Evolutionary conservation across 2,329 filamentous ascomycete species (phyloP), one percentile per base, ranked within the genome.

Genomic region (Trichoderma gracile): DNA sequence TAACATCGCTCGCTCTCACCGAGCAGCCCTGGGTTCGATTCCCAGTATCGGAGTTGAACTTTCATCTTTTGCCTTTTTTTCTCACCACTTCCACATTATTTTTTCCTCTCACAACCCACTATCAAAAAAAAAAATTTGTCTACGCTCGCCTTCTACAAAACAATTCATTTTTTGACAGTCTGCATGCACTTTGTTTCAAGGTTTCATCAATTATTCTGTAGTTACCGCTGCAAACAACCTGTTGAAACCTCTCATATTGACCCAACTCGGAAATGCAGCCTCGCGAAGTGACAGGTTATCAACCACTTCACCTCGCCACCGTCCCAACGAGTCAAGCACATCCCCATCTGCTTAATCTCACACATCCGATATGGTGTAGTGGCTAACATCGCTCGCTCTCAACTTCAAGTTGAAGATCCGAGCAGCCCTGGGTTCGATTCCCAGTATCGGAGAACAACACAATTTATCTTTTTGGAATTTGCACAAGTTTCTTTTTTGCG

Each of bases 371-470:
- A 74, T 74, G 73, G 73, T 74, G 72, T 74, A 74, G 72, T 73
- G 73, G 73, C 72, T 74, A 74, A 74, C 73, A 74, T 74, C 73
- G 73, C 72, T 74, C 73, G 72, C 72, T 74, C 73, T 75, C 72
- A 74, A 64, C 53, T 63, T 46, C 5, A 38, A 43, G 45, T 65
- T 61, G 43, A 47, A 59, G 56, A 49, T 55, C 73, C 72, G 73
- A 73, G 72, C 72, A 74, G 73, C 72, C 72, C 73, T 68, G 72
- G 73, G 73, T 74, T 74, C 73, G 73, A 74, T 74, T 74, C 72
- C 73, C 73, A 67, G 72, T 73, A 73, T 70, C 72, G 72, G 72
- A 74, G 71, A 27, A 19, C 10, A 2, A 3, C 12, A 4, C 3
- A 9, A 3, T 38, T 21, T 14, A n/a, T n/a, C 1, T 42, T 49